Base-by-base conservation (phyloP, 129 eudicot species). In the Flaveria robusta region DNA sequence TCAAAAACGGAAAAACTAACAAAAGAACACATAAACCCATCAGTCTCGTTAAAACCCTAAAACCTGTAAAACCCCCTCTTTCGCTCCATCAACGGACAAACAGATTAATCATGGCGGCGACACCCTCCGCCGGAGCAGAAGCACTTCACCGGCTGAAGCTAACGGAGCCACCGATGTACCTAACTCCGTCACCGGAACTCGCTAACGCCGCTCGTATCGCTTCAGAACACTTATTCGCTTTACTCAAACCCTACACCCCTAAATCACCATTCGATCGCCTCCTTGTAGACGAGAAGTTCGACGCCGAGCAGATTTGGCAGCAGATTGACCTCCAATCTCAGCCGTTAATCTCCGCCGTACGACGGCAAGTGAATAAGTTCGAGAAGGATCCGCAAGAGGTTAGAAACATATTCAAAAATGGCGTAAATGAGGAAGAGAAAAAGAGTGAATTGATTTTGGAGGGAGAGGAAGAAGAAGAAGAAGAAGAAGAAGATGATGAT, bases 241-340 rank as follows among this genome's bases (percentile, higher is more conserved):
- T 86, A 19, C 90, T 93, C 47, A 87, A 79, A 26, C 91, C 93
- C 70, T 81, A 71, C 86, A 64, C 88, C 29, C 87, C 90, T 2
- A 93, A 88, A 68, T 88, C 96, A 3, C 96, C 93, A 0, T 87
- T 93, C 56, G 83, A 49, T 41, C 84, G 85, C 13, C 86, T 93
- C 43, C 77, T 88, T 19, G 82, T 84, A 12, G 79, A 91, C 19
- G 86, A 90, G 0, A 93, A 93, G 8, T 93, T 91, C 49, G 98
- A 93, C 29, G 88, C 97, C 15, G 98, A 93, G 73, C 98, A 93
- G 78, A 88, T 93, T 66, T 93, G 97, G 97, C 97, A 91, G 88
- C 98, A 93, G 65, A 91, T 93, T 64, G 97, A 93, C 76, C 84
- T 91, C 26, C 97, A 90, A 59, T 74, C 96, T 0, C 87, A 91